Evolutionary conservation across 495 filamentous ascomycete genomes (phyloP).

Genomic region (Aspergillus cavernicola): DNA sequence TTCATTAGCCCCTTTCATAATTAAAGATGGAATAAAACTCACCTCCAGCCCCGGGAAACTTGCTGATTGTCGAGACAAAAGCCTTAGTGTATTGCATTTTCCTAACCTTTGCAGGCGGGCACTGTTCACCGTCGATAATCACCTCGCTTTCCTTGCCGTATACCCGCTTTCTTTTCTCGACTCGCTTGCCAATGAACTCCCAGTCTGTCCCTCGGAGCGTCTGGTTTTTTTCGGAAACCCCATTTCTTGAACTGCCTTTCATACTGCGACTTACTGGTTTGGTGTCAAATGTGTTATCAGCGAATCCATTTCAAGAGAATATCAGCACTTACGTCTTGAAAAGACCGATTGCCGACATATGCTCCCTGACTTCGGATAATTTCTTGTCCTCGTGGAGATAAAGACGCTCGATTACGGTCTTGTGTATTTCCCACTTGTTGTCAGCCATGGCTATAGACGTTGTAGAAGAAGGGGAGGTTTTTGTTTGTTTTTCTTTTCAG

Average conservation of each 20-base stretch:
- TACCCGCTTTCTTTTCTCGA: slow-evolving; percentile 10
- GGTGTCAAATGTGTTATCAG: neutral
- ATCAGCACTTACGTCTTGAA: slow-evolving; percentile 31
- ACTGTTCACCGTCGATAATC: slow-evolving; percentile 4
- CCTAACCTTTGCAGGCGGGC: neutral
- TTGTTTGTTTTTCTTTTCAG: no score
- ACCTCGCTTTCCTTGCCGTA: slow-evolving; percentile 16
- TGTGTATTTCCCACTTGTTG: slow-evolving; percentile 9
- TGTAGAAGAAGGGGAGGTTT: no score
- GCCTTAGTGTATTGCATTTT: slow-evolving; percentile 7
- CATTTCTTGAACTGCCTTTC: slow-evolving; percentile 1
- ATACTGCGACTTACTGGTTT: slow-evolving; percentile 8
- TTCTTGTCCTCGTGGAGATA: slow-evolving; percentile 37
- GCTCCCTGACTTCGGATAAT: slow-evolving; percentile 35
- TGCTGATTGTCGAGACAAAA: slow-evolving; percentile 5
- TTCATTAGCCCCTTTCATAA: no score
- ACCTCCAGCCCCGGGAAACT: neutral
- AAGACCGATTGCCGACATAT: slow-evolving; percentile 37
- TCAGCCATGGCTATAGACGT: slow-evolving; percentile 15
- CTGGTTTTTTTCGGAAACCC: slow-evolving; percentile 12
- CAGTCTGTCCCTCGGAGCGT: neutral
- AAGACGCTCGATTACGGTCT: slow-evolving; percentile 25
- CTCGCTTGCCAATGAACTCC: neutral
- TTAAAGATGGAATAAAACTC: neutral
- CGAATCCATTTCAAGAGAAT: neutral